A percentile compares a stretch with the other conserved stretches of the same genome.
phyloP scores from a whole-genome alignment of 805 yeast species.

The Candida germanica region DNA sequence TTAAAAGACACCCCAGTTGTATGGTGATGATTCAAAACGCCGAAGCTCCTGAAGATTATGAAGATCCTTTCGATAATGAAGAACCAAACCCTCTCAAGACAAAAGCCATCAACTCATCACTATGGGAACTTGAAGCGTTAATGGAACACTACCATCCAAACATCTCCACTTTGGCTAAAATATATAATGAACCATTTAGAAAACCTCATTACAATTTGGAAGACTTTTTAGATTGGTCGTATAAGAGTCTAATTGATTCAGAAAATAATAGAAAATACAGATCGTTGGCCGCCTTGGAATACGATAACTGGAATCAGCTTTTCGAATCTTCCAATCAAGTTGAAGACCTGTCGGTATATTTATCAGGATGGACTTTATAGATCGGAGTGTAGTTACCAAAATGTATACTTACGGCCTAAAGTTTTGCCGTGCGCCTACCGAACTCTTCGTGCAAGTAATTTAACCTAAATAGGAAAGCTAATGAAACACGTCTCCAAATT shows the following conservation, averaged over 20 bases:
- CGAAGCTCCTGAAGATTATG: slow-evolving; percentile 21
- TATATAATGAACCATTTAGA: slow-evolving; percentile 84
- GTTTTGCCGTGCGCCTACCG: too few relatives aligned
- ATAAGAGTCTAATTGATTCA: slow-evolving; percentile 58
- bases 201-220: slow-evolving; percentile 87
- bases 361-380: slow-evolving; percentile 28
- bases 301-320: slow-evolving; percentile 48
- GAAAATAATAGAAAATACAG: slow-evolving; percentile 65
- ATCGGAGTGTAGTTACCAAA: not conserved
- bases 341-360: slow-evolving; percentile 15
- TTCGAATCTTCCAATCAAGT: slow-evolving; percentile 15
- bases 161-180: slow-evolving; percentile 85
- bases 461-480: slow-evolving; percentile 23
- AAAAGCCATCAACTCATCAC: slow-evolving; percentile 75
- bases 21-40: slow-evolving; percentile 77
- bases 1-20: slow-evolving; percentile 91
- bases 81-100: slow-evolving; percentile 78
- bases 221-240: slow-evolving; percentile 92
- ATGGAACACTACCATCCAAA: slow-evolving; percentile 92
- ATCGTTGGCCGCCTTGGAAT: slow-evolving; percentile 76
- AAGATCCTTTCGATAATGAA: slow-evolving; percentile 63
- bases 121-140: slow-evolving; percentile 87
- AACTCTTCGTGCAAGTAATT: slow-evolving; percentile 11
- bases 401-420: too few relatives aligned
- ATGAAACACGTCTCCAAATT: slow-evolving; percentile 25